Evolutionary conservation across 768 basidiomycete species (phyloP), one percentile per base, ranked within the genome.

Genomic region (Russula sp.): DNA sequence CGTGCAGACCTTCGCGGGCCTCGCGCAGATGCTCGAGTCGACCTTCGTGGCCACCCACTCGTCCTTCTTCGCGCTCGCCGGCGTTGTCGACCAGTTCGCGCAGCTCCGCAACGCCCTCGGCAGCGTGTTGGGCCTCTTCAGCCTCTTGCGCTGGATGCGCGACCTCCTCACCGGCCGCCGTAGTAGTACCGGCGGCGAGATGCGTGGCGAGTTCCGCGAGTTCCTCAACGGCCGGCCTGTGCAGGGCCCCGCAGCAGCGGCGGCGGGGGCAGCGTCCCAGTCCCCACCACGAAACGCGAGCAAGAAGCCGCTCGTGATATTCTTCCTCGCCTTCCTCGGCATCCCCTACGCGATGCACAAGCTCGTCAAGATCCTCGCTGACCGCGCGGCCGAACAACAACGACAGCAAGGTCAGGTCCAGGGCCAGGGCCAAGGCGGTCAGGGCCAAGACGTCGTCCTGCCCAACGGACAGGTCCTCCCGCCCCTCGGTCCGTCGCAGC

Each of bases 11-110:
- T 96, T 98, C 75, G 81, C 86, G 0, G 95, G 95, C 27, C 87
- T 99, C 65, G 88, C 96, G 0, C 96, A 98, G 73, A 95, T 99
- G 86, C 87, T 99, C 71, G 96, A 98, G 74, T 88, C 85, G 39
- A 98, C 96, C 6, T 98, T 96, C 76, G 91, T 98, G 88, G 96
- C 96, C 2, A 96, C 94, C 0, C 94, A 96, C 74, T 93, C 91
- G 0, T 89, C 87, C 9, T 96, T 96, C 76, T 96, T 95, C 73
- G 93, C 94, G 61, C 94, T 96, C 88, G 93, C 95, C 55, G 91
- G 93, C 65, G 96, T 99, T 50, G 82, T 95, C 44, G 97, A 99
- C 71, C 97, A 99, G 71, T 88, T 99, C 70, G 86, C 86, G 3
- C 91, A 93, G 68, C 83, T 98, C 48, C 83, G 94, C 55, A 89